These are phyloP conservation scores for Geotrichum restrictum DNA, from an alignment of 1,139 yeast genomes.

Conservation along the genomic window DNA sequence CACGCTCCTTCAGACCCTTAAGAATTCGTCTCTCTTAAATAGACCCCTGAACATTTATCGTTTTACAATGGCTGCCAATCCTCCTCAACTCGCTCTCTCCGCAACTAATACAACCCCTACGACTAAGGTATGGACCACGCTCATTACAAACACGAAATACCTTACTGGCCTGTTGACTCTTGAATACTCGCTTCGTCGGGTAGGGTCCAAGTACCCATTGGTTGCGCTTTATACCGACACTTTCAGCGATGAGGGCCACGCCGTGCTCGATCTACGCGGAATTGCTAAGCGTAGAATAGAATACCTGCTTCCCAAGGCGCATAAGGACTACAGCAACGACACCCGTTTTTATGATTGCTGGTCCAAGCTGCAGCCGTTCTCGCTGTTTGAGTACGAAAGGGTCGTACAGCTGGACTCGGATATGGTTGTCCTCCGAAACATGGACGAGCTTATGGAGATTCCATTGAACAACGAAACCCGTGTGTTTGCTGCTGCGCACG, in stretches of 20 bases:
- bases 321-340: constrained; percentile 46
- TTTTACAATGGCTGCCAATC: too few species aligned
- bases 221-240: constrained; percentile 51
- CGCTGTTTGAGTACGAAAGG: constrained; percentile 46
- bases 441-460: constrained; percentile 52
- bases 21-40: too few species aligned
- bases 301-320: constrained; percentile 43
- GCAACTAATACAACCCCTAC: constrained; percentile 1
- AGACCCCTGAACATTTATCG: too few species aligned
- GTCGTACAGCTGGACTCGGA: constrained; percentile 55
- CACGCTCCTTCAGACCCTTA: too few species aligned
- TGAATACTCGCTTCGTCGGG: constrained; percentile 44
- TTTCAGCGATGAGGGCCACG: constrained; percentile 43
- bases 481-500: constrained; percentile 55
- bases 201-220: constrained; percentile 46
- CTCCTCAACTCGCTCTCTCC: too few species aligned
- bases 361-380: constrained; percentile 54
- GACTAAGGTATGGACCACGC: constrained; percentile 49
- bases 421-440: constrained; percentile 51
- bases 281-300: constrained; percentile 45
- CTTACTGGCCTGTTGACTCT: constrained; percentile 50
- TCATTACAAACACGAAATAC: constrained; percentile 50
- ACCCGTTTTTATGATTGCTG: constrained; percentile 55
- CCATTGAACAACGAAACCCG: constrained; percentile 34
- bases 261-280: constrained; percentile 40